phyloP scores from a whole-genome alignment of 148 eudicot species.

The Polygonum aviculare region DNA sequence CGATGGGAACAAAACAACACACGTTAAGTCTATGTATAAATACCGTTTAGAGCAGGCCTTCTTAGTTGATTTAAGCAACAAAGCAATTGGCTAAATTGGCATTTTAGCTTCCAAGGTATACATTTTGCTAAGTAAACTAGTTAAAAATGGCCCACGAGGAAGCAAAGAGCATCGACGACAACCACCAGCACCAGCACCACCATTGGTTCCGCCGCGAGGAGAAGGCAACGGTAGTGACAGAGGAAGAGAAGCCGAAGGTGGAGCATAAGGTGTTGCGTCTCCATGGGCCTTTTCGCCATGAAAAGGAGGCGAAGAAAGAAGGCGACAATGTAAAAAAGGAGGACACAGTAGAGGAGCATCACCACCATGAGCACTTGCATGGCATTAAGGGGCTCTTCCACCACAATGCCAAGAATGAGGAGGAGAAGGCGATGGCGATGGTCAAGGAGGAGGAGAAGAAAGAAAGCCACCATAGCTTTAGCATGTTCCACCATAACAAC shows the following conservation, averaged over 20 bases:
- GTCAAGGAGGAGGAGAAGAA: background rate
- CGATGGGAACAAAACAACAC: background rate
- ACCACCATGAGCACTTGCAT: background rate
- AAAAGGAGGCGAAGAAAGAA: background rate
- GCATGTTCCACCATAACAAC: background rate
- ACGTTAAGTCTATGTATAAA: background rate
- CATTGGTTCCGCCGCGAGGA: background rate
- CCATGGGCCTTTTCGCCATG: conserved; percentile 1
- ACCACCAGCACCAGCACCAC: background rate
- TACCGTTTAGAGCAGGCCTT: background rate
- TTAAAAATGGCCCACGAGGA: background rate
- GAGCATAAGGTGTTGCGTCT: background rate
- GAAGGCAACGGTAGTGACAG: background rate
- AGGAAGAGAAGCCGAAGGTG: background rate
- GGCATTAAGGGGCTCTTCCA: background rate
- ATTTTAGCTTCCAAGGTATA: background rate
- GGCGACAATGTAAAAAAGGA: background rate
- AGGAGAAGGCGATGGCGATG: background rate
- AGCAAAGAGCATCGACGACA: background rate
- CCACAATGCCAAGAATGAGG: background rate
- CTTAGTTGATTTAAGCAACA: background rate
- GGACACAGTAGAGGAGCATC: background rate
- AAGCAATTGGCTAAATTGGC: background rate
- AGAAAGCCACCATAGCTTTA: background rate
- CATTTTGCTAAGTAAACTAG: background rate